Evolutionary conservation across 352 stramenopile species (phyloP), one percentile per base, ranked within the genome.

Genomic region (Globisporangium nunn): DNA sequence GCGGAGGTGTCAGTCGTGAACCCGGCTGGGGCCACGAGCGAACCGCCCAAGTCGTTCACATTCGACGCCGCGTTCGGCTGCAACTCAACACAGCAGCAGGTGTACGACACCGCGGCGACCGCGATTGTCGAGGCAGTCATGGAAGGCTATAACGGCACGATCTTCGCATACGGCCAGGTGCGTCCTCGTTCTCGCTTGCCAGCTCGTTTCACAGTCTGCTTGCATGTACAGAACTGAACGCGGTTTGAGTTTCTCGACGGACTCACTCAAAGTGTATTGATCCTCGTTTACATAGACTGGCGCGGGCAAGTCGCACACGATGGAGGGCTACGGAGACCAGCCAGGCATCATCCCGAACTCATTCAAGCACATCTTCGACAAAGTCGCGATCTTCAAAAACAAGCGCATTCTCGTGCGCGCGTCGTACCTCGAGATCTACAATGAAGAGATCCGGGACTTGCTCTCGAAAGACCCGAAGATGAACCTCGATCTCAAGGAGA

Each of bases 361-460:
- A 29, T 93, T 96, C 63, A 88, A 93, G 51, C 87, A 96, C 76
- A 85, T 96, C 28, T 96, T 96, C 61, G 86, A 95, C 62, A 88
- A 89, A 57, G 74, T 91, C 40, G 79, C 82, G 14, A 92, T 91
- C 59, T 85, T 83, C 14, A 89, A 88, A 41, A 95, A 96, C 64
- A 96, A 97, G 52, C 95, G 98, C 63, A 98, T 98, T 64, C 77
- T 99, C 31, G 96, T 99, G 28, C 83, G 94, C 43, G 88, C 94
- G 43, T 97, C 84, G 8, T 98, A 98, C 63, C 76, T 98, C 31
- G 96, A 99, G 71, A 98, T 99, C 64, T 99, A 99, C 76, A 98
- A 98, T 64, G 96, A 99, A 76, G 92, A 99, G 66, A 98, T 98
- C 62, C 75, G 91, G 28, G 96, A 99, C 64, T 70, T 99, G 37